Base-by-base conservation (phyloP, 805 yeast genomes). In the Candida yuanshanica region DNA sequence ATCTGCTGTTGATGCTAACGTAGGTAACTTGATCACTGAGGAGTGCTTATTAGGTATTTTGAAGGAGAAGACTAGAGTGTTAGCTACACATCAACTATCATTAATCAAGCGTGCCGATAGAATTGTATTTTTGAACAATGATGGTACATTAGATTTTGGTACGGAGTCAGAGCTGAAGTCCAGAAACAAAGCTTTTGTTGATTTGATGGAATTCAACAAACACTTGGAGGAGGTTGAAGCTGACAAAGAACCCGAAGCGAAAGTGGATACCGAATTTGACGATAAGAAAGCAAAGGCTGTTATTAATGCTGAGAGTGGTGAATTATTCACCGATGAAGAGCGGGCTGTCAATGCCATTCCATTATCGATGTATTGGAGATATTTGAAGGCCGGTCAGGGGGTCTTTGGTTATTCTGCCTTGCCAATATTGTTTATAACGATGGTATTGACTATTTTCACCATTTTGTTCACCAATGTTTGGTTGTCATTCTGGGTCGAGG, bases 51-150 rank as follows among this genome's bases (percentile, higher is more conserved):
- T 72, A 41, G 87, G 83, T 0, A 46, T 75, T 25, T 55, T 87
- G 43, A 58, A 62, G 24, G 60, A 63, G 10, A 75, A 72, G 51
- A 88, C 95, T 0, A 70, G 91, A 47, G 55, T 87, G 10, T 64
- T 87, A 53, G 93, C 93, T 4, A 87, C 95, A 0, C 95, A 87
- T 58, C 95, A 88, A 57, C 65, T 87, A 41, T 74, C 83, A 9
- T 65, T 86, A 43, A 71, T 86, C 42, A 72, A 73, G 12, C 64
- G 70, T 38, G 91, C 95, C 6, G 85, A 81, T 57, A 68, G 80
- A 35, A 64, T 87, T 31, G 66, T 87, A 9, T 86, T 81, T 46
- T 61, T 87, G 50, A 75, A 77, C 45, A 48, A 50, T 23, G 80
- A 83, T 20, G 81, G 80, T 41, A 79, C 87, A 0, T 63, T 82